These are phyloP conservation scores for Ganoderma leucocontextum DNA, from an alignment of 1,284 basidiomycete genomes.

Conservation along the genomic window DNA sequence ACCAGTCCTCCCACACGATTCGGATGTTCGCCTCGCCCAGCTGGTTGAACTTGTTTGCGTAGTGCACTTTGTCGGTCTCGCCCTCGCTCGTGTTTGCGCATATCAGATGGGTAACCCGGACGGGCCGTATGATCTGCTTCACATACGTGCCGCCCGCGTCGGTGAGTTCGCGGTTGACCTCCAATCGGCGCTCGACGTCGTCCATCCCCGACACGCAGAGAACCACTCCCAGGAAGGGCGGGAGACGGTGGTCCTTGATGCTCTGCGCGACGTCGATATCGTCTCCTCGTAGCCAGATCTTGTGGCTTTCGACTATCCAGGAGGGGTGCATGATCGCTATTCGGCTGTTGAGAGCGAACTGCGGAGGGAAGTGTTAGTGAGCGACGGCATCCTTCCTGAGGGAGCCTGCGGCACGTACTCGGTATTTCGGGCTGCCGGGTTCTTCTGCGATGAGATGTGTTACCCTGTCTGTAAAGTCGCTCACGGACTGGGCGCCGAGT, in stretches of 20 bases:
- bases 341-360: slow-evolving; percentile 79
- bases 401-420: slow-evolving; percentile 41
- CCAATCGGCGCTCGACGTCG: slow-evolving; percentile 57
- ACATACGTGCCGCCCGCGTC: slow-evolving; percentile 64
- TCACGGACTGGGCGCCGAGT: slow-evolving; percentile 73
- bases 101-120: slow-evolving; percentile 73
- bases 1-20: slow-evolving; percentile 88
- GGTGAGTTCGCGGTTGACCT: slow-evolving; percentile 64
- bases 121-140: slow-evolving; percentile 71
- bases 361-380: not conserved
- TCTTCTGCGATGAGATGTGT: slow-evolving; percentile 80
- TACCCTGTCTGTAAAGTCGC: slow-evolving; percentile 79
- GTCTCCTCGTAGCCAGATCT: slow-evolving; percentile 80
- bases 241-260: slow-evolving; percentile 62
- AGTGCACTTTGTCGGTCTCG: slow-evolving; percentile 72
- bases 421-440: slow-evolving; percentile 83
- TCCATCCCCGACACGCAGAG: slow-evolving; percentile 75
- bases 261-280: slow-evolving; percentile 71
- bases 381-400: slow-evolving; percentile 38
- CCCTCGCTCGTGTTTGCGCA: slow-evolving; percentile 56
- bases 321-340: slow-evolving; percentile 77
- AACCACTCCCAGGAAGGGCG: slow-evolving; percentile 68
- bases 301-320: slow-evolving; percentile 75
- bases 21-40: slow-evolving; percentile 70
- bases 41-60: slow-evolving; percentile 73